Evolutionary conservation across 768 basidiomycete genomes (phyloP), one percentile per base, ranked within the genome.

Genomic region (Cystoderma amianthinum): DNA sequence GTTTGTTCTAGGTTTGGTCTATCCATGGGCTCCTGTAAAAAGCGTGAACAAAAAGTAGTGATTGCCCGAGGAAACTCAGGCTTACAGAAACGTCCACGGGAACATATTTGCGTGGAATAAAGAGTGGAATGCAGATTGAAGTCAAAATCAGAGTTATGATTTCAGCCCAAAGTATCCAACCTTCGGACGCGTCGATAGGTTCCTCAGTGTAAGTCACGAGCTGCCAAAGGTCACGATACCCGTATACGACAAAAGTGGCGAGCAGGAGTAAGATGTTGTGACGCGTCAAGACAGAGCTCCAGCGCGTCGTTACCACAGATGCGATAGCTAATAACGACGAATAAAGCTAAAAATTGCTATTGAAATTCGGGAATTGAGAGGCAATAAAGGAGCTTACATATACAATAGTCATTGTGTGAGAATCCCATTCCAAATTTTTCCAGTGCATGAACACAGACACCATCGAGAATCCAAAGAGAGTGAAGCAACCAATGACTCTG

Each of bases 161-260:
- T 52, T 80, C 73, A 3, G 59, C 56, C 81, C 82, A 84, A 15
- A 82, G 54, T 23, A 76, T 43, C 38, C 54, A 44, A 5, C 76
- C 72, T 48, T 75, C 74, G 1, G 53, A 51, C 2, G 54, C 49
- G 48, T 85, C 83, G n/a, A 60, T 45, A 5, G 80, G 77, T 11
- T 41, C 24, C 17, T 67, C 58, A n/a, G 63, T 65, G 55, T 64
- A 81, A 0, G 79, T 83, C 12, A 68, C 59, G 6, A 83, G 51
- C 10, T 82, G 83, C 54, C 67, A 80, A 5, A 85, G 38, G 50
- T 78, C 72, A n/a, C 81, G 70, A 49, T 78, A 80, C 23, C 60
- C 58, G 48, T 70, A 83, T 5, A 79, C 64, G 7, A 49, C 48
- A 52, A 76, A 74, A 3, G 62, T 62, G 19, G 62, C 57, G n/a